Percentiles rank a stretch among this genome's conserved stretches.
phyloP scores from a whole-genome alignment of 371 early-diverging fungal genomes.

The Mucor sp. region DNA sequence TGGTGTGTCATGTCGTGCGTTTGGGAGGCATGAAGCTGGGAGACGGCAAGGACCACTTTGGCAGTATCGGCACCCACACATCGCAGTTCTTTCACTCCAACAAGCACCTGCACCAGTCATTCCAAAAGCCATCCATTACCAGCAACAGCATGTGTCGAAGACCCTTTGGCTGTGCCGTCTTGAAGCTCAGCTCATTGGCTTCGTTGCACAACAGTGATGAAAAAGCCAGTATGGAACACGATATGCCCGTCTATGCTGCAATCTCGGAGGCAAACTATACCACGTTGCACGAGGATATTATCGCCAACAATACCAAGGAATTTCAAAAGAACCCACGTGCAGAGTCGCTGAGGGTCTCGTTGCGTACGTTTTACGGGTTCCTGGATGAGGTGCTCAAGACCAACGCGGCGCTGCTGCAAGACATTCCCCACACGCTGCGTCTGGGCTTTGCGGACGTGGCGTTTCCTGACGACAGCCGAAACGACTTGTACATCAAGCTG shows the following conservation, averaged over 20 bases:
- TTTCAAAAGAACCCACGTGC: slow-evolving; percentile 53
- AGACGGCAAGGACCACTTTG: slow-evolving; percentile 51
- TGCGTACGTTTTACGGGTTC: slow-evolving; percentile 55
- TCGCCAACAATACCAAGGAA: slow-evolving; percentile 52
- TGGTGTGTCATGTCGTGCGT: slow-evolving; percentile 68
- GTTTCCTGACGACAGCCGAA: slow-evolving; percentile 61
- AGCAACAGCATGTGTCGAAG: slow-evolving; percentile 37
- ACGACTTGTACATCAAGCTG: slow-evolving; percentile 69
- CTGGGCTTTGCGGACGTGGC: slow-evolving; percentile 73
- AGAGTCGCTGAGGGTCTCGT: slow-evolving; percentile 55
- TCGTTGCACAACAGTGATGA: slow-evolving; percentile 11
- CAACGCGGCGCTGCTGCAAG: slow-evolving; percentile 52
- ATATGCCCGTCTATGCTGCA: slow-evolving; percentile 63
- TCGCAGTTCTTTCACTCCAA: slow-evolving; percentile 17
- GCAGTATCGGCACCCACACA: slow-evolving; percentile 3
- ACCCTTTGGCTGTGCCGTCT: slow-evolving; percentile 71
- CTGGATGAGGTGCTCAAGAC: slow-evolving; percentile 48
- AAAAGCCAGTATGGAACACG: slow-evolving; percentile 35
- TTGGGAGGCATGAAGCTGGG: slow-evolving; percentile 63
- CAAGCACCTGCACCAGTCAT: slow-evolving; percentile 1
- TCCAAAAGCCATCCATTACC: neutral
- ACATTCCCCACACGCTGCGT: slow-evolving; percentile 52
- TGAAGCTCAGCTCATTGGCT: slow-evolving; percentile 51
- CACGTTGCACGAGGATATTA: slow-evolving; percentile 62
- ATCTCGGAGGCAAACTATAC: slow-evolving; percentile 57